A percentile compares a stretch with the other conserved stretches of the same genome.
phyloP scores from a whole-genome alignment of 345 rosid species.

The Limnanthes douglasii region DNA sequence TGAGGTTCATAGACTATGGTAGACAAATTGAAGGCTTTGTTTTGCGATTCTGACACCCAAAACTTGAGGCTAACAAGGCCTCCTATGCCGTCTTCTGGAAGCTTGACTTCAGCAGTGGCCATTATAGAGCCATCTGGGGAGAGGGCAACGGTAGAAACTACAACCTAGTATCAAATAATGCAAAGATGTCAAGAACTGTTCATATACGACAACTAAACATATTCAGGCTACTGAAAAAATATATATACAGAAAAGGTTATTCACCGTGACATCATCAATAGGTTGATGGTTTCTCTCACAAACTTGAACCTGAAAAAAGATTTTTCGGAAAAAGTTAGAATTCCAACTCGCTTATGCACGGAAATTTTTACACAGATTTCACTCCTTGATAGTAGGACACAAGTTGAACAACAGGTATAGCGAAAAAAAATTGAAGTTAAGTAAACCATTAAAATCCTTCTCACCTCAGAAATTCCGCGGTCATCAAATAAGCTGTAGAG shows the following conservation, averaged over 20 bases:
- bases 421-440: not conserved
- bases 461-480: constrained; percentile 74
- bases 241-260: not conserved
- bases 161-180: constrained; percentile 28
- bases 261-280: constrained; percentile 77
- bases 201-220: not conserved
- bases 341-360: constrained; percentile 1
- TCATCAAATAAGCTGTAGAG: constrained; percentile 76
- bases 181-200: too few relatives aligned
- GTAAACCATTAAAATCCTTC: constrained; percentile 4
- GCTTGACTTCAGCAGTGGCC: constrained; percentile 78
- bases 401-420: too few relatives aligned
- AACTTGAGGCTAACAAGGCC: constrained; percentile 80
- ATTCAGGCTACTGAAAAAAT: not conserved
- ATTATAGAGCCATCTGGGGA: constrained; percentile 70
- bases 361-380: not conserved
- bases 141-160: constrained; percentile 63
- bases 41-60: constrained; percentile 45
- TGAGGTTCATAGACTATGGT: constrained; percentile 94
- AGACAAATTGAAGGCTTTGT: constrained; percentile 50
- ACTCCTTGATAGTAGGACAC: not conserved
- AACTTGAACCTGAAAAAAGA: constrained; percentile 57
- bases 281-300: constrained; percentile 99
- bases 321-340: constrained; percentile 3
- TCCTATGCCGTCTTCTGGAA: constrained; percentile 81